Base-by-base conservation (phyloP, 73 alveolate genomes). In the Symbiodinium pilosum region DNA sequence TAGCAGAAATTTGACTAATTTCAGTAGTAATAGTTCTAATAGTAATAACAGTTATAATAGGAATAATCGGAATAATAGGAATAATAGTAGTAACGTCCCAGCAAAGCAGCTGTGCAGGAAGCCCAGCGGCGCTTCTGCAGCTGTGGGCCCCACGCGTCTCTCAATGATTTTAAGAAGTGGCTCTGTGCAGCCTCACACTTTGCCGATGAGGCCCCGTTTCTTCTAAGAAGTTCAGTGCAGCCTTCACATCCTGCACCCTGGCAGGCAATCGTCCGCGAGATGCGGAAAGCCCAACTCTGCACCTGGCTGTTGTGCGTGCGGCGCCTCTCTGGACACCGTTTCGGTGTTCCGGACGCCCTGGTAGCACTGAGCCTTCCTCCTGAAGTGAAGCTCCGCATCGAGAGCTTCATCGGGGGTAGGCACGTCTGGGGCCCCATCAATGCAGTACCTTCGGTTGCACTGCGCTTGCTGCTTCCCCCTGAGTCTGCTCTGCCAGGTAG, bases 371-470 rank as follows among this genome's bases (percentile, higher is more conserved):
- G 73, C 52, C 75, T 91, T 18, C 97, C 97, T 54, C 26, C 51
- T 43, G 97, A 91, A 43, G 97, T 91, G 71, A 91, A 91, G 89
- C 44, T 34, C 24, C 85, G 88, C 59, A 71, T 91, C 16, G 87
- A 68, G 20, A 83, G 52, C 97, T 91, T n/a, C 32, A 44, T 91
- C 34, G 97, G 97, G 26, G 97, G 97, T 41, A 91, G 81, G 34
- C 40, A 91, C 84, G 97, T 91, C 30, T 91, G 97, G 97, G 97
- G 97, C 84, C 97, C 97, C 42, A 91, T 91, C 88, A 91, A 54
- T 12, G 97, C 97, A 3, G 95, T 26, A 59, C 28, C 95, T 41
- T 69, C 59, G 59, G 6, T 47, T 47, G 59, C 14, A 14, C 59
- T 47, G 59, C 59, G 14, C 14, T 47, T 47, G 59, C 14, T 47